Evolutionary conservation across 345 rosid species (phyloP).

Genomic region (Conringia planisiliqua): DNA sequence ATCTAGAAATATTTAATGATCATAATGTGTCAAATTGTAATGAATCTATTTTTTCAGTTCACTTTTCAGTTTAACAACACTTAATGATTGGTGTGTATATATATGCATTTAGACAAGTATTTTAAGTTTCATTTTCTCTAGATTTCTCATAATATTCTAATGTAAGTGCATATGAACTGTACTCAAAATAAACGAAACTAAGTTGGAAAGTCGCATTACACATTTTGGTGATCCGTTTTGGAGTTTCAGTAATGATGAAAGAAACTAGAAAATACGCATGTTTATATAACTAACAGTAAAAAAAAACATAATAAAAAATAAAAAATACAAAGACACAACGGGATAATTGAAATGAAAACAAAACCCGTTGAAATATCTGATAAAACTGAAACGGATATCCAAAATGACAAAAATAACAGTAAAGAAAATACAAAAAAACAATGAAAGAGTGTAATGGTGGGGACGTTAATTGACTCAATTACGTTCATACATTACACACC

Average conservation of each 20-base stretch:
- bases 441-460: constrained; percentile 20
- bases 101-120: not conserved
- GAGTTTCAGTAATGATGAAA: not conserved
- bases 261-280: not conserved
- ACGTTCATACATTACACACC: constrained; percentile 34
- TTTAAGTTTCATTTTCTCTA: not conserved
- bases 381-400: not conserved
- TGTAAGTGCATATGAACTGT: not conserved
- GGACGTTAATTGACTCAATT: constrained; percentile 30
- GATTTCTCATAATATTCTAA: not conserved
- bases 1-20: not conserved
- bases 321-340: not conserved
- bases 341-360: not conserved
- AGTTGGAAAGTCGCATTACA: not conserved
- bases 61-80: not conserved
- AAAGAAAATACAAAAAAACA: not conserved
- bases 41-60: not conserved
- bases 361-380: not conserved
- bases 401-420: constrained; percentile 2
- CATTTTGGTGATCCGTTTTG: not conserved
- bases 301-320: not conserved
- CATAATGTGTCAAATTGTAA: not conserved
- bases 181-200: not conserved
- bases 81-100: not conserved
- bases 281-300: not conserved